phyloP scores from a whole-genome alignment of 352 stramenopile species.

The Phytophthora fragariaefolia region DNA sequence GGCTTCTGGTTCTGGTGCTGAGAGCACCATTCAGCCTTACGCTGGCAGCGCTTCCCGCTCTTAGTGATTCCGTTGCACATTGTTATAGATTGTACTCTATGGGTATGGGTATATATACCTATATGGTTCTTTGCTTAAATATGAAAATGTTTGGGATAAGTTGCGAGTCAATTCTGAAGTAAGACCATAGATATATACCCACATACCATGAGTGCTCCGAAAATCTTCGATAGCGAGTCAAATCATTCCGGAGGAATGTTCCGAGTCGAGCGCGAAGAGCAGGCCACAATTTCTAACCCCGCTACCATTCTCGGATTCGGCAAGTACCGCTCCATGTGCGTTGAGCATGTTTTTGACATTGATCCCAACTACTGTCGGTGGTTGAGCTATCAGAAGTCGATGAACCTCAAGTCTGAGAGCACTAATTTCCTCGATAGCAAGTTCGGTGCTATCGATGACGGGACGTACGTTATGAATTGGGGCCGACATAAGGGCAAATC shows the following conservation, averaged over 20 bases:
- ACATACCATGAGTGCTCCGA: background rate
- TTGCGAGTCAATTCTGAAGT: background rate
- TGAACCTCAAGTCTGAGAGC: background rate
- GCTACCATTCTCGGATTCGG: background rate
- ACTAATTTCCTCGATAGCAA: background rate
- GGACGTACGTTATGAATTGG: background rate
- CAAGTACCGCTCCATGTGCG: background rate
- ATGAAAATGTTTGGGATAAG: too few relatives aligned
- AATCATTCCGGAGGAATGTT: too few relatives aligned
- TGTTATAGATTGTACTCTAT: too few relatives aligned
- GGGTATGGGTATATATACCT: too few relatives aligned
- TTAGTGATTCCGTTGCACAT: constrained; percentile 4
- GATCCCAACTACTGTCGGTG: background rate
- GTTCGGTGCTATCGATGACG: background rate
- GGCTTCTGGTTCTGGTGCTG: background rate
- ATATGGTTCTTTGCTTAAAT: too few relatives aligned
- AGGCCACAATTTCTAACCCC: background rate
- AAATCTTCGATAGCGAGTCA: too few relatives aligned
- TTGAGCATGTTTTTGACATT: background rate
- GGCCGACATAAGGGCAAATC: background rate
- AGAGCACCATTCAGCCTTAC: background rate
- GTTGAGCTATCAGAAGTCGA: background rate
- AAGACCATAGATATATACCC: background rate
- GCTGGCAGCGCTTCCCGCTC: background rate
- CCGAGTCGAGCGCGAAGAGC: too few relatives aligned